Conservation (phyloP, 2,329 filamentous ascomycete species). For the Fusarium sp. region DNA sequence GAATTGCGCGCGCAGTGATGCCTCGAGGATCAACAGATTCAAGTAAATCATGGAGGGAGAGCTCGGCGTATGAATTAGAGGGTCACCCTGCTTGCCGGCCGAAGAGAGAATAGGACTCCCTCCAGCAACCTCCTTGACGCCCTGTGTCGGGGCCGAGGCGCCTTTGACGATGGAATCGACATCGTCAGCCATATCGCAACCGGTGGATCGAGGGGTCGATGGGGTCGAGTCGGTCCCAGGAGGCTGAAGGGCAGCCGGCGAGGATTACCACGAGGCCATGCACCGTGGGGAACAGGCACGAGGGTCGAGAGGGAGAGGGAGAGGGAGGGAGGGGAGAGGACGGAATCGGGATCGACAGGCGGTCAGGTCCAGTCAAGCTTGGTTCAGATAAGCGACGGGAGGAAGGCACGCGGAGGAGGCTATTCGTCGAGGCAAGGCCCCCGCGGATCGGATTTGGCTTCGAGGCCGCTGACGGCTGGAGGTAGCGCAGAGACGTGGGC, state of each 20-base stretch:
- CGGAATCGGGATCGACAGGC: constrained; percentile 23
- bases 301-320: constrained; percentile 12
- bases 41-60: constrained; percentile 97
- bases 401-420: constrained; percentile 8
- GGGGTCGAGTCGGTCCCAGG: constrained; percentile 14
- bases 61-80: constrained; percentile 86
- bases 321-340: constrained; percentile 10
- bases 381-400: constrained; percentile 20
- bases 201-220: not conserved
- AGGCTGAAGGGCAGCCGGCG: constrained; percentile 46
- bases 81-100: constrained; percentile 72
- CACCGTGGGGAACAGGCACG: constrained; percentile 16
- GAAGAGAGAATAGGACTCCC: constrained; percentile 62
- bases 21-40: constrained; percentile 96
- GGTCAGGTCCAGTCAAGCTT: constrained; percentile 5
- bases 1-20: constrained; percentile 92
- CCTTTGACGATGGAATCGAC: constrained; percentile 96
- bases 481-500: constrained; percentile 39
- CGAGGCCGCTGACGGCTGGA: constrained; percentile 6
- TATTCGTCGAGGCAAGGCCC: constrained; percentile 16
- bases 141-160: constrained; percentile 77
- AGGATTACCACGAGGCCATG: constrained; percentile 45
- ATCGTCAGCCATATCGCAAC: constrained; percentile 70
- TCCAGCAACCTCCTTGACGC: constrained; percentile 58
- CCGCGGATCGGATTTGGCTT: constrained; percentile 8